Conservation (phyloP, 78 protist species). For the Dictyostelium discoideum region DNA sequence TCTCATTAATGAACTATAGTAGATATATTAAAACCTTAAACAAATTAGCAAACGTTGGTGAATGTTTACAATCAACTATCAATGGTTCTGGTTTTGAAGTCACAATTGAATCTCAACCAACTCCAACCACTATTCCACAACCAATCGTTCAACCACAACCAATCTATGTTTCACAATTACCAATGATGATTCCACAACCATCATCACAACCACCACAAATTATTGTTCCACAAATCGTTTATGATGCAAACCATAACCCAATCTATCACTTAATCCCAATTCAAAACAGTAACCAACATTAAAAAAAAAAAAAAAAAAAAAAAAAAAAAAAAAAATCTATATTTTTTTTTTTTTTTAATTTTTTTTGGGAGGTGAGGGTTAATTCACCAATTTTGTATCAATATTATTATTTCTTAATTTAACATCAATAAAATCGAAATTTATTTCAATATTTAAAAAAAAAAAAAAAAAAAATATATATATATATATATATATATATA, state of each 20-base stretch:
- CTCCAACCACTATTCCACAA: not conserved
- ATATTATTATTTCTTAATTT: not conserved
- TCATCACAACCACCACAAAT: not conserved
- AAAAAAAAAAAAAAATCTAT: not conserved
- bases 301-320: not conserved
- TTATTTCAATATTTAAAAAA: too few relatives aligned
- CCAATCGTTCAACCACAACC: not conserved
- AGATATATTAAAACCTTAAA: slow-evolving; percentile 4
- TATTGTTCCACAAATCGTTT: slow-evolving; percentile 4
- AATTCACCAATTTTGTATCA: not conserved
- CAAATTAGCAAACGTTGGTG: not conserved
- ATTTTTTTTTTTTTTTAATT: not conserved
- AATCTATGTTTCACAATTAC: not conserved
- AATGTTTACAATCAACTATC: slow-evolving; percentile 1
- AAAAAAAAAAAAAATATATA: too few relatives aligned
- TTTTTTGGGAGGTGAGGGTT: not conserved
- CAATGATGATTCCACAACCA: not conserved
- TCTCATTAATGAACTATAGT: not conserved
- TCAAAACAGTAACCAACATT: slow-evolving; percentile 4
- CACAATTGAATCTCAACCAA: not conserved
- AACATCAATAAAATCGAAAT: not conserved
- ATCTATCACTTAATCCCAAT: slow-evolving; percentile 17
- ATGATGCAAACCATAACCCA: slow-evolving; percentile 4
- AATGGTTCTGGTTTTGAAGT: not conserved
- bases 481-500: too few relatives aligned